Evolutionary conservation across 441 rosid genomes (phyloP).

Genomic region (Aleurites moluccanus): DNA sequence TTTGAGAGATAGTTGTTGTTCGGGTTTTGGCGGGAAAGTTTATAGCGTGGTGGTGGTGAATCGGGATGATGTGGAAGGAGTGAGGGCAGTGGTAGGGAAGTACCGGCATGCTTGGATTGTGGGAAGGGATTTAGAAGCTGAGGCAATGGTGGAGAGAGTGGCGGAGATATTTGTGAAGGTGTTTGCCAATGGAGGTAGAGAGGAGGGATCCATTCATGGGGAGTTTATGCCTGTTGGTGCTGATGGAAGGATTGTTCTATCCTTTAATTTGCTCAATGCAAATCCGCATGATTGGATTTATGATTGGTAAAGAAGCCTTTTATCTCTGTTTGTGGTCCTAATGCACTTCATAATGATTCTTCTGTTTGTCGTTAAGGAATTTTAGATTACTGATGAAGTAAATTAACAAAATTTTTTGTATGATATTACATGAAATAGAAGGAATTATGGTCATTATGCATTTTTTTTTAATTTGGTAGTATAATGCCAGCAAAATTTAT

Average conservation of each 20-base stretch:
- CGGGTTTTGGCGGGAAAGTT: constrained; percentile 41
- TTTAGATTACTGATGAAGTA: background rate
- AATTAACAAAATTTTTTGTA: background rate
- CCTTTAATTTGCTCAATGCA: constrained; percentile 84
- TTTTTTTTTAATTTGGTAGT: background rate
- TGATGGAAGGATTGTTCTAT: constrained; percentile 87
- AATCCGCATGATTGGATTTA: constrained; percentile 81
- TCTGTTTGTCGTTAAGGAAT: background rate
- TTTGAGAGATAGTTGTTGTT: constrained; percentile 28
- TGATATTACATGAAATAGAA: constrained; percentile 1
- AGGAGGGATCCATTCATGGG: constrained; percentile 62
- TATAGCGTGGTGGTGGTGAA: constrained; percentile 68
- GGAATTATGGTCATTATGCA: background rate
- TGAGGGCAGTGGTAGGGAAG: constrained; percentile 76
- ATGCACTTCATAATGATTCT: background rate
- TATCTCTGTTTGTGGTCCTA: background rate
- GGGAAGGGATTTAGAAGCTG: constrained; percentile 48
- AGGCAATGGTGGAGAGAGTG: constrained; percentile 40
- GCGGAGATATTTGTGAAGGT: constrained; percentile 71
- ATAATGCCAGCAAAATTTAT: background rate
- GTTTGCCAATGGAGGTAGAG: constrained; percentile 81
- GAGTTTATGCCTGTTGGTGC: constrained; percentile 97
- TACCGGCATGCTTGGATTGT: constrained; percentile 84
- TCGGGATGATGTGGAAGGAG: constrained; percentile 38
- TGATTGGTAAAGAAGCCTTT: constrained; percentile 57